A percentile compares a stretch with the other conserved stretches of the same genome.
Conservation (phyloP, 495 filamentous ascomycete genomes). For the Stereocaulon alpinum region DNA sequence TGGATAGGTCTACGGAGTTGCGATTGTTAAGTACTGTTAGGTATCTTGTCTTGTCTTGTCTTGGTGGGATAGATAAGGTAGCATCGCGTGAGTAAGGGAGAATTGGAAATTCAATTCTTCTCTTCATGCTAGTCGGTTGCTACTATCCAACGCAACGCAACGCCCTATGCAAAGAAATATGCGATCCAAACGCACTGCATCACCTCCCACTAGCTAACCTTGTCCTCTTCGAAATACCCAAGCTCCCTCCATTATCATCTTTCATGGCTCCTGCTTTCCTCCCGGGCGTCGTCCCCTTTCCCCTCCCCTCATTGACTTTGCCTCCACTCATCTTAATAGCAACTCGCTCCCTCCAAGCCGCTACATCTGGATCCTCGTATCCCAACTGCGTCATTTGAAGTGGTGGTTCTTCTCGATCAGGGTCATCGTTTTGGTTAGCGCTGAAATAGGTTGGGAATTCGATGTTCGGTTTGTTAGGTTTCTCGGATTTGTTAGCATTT, state of each 20-base stretch:
- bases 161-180: too few species aligned
- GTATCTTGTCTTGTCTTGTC: too few species aligned
- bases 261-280: conserved; percentile 28
- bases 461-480: conserved; percentile 23
- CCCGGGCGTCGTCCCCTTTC: conserved; percentile 10
- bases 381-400: conserved; percentile 42
- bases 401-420: conserved; percentile 30
- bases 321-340: conserved; percentile 35
- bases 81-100: too few species aligned
- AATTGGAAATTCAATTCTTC: too few species aligned
- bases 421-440: conserved; percentile 22
- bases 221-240: conserved; percentile 28
- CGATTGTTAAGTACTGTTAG: too few species aligned
- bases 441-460: conserved; percentile 8
- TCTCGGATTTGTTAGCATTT: conserved; percentile 28
- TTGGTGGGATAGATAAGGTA: too few species aligned
- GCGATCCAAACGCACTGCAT: too few species aligned
- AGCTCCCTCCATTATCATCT: not conserved
- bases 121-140: too few species aligned
- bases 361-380: conserved; percentile 43
- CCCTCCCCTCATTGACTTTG: conserved; percentile 22
- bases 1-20: too few species aligned
- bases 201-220: conserved; percentile 25
- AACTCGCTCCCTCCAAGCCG: conserved; percentile 40
- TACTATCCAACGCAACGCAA: too few species aligned